Percentiles rank a stretch among this genome's conserved stretches.
These are phyloP conservation scores for Macrophomina tecta DNA, from an alignment of 2,329 filamentous ascomycete species.

Conservation along the genomic window DNA sequence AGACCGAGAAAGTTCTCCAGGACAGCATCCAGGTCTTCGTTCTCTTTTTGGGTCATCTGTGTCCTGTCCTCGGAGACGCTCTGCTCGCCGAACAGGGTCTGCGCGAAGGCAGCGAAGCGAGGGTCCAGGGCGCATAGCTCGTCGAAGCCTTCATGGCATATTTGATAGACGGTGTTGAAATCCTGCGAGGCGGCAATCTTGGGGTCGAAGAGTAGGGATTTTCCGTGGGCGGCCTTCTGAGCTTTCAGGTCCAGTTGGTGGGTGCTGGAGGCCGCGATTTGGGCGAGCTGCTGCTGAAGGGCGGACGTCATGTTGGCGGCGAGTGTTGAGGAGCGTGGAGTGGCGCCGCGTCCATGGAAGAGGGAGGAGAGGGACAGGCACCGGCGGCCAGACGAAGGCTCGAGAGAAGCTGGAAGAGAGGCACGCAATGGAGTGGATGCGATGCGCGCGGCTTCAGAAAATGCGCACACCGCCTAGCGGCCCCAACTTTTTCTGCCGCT, in stretches of 20 bases:
- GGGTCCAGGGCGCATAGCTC: constrained; percentile 88
- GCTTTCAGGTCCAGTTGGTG: constrained; percentile 91
- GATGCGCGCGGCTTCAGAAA: constrained; percentile 20
- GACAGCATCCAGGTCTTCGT: constrained; percentile 77
- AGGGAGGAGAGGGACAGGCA: constrained; percentile 25
- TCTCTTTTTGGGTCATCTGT: constrained; percentile 81
- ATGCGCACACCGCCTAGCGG: constrained; percentile 12
- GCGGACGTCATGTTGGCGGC: constrained; percentile 73
- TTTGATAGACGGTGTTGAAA: constrained; percentile 84
- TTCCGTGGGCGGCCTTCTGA: constrained; percentile 88
- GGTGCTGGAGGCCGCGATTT: constrained; percentile 88
- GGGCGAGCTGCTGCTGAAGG: constrained; percentile 90
- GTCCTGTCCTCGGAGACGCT: constrained; percentile 87
- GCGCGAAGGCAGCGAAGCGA: constrained; percentile 75
- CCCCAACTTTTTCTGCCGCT: constrained; percentile 24
- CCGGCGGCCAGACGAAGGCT: constrained; percentile 28
- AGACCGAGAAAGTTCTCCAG: constrained; percentile 84
- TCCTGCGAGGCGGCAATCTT: constrained; percentile 84
- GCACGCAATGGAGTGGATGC: constrained; percentile 14
- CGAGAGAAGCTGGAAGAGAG: not conserved
- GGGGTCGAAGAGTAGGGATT: constrained; percentile 92
- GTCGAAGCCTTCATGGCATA: constrained; percentile 87
- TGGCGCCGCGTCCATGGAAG: constrained; percentile 37
- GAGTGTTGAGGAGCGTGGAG: not conserved
- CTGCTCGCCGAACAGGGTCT: constrained; percentile 89